Conservation (phyloP, 108 stramenopile genomes). For the Pinguiococcus pyrenoidosus region DNA sequence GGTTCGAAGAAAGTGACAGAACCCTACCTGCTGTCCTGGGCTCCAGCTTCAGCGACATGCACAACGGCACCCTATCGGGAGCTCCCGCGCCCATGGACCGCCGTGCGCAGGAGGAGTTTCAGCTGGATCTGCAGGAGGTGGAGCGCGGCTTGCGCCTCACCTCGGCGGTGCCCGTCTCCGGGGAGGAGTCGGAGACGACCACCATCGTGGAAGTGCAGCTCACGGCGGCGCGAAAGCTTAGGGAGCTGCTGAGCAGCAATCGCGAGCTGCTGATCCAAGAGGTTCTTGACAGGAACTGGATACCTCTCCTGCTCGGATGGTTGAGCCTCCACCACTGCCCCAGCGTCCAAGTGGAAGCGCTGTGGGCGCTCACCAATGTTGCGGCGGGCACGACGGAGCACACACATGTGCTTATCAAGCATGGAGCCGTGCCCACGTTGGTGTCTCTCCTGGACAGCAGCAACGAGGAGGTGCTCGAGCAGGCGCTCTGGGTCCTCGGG, state of each 20-base stretch:
- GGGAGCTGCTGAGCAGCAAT: constrained; percentile 19
- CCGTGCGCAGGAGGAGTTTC: no score
- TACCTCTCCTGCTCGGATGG: constrained; percentile 57
- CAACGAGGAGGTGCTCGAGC: constrained; percentile 30
- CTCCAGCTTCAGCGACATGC: no score
- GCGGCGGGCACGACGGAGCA: constrained; percentile 24
- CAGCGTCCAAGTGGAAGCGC: constrained; percentile 44
- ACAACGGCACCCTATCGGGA: no score
- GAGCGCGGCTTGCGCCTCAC: no score
- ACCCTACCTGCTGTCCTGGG: no score
- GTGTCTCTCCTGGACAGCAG: constrained; percentile 17
- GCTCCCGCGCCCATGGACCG: no score
- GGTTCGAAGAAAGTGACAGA: no score
- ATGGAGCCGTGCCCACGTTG: constrained; percentile 18
- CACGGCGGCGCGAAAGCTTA: constrained; percentile 12
- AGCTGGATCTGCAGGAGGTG: no score
- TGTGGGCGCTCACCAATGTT: constrained; percentile 28
- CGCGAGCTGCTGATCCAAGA: constrained; percentile 41
- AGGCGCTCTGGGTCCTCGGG: constrained; percentile 32
- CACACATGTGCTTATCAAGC: constrained; percentile 21
- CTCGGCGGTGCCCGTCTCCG: no score
- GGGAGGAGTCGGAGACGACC: no score
- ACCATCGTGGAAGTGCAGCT: constrained; percentile 12
- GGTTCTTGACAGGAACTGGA: constrained; percentile 55
- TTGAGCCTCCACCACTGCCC: constrained; percentile 53